Evolutionary conservation across 495 filamentous ascomycete genomes (phyloP), one percentile per base, ranked within the genome.

Genomic region (Lasiosphaeris hirsuta): DNA sequence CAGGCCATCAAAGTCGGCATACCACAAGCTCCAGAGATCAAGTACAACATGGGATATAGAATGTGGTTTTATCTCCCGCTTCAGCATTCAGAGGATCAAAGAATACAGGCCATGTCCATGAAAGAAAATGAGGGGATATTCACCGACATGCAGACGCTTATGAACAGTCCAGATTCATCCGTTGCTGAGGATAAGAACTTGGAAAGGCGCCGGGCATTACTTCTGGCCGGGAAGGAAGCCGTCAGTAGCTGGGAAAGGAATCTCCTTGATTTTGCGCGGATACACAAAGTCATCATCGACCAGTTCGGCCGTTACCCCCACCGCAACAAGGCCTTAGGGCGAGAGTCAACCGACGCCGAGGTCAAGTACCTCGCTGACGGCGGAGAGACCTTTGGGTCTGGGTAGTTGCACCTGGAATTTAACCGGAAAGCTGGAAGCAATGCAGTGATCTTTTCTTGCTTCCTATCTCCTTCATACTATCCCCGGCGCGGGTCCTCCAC

Each of bases 271-370:
- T 49, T 49, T 43, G 51, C 19, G 8, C 11, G 49, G 18, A 15
- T 17, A 30, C 60, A 62, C 55, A 51, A 34, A 18, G 37, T 43
- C n/a, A 19, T 69, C 9, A 53, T 70, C 42, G 42, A 51, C 13
- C 56, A 13, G 45, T 71, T 68, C 18, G 68, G 68, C 4, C 56
- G 68, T 40, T 71, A 68, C 41, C 68, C 68, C 14, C 59, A 68
- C 37, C 64, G 68, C 10, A 71, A 71, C 33, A 48, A 60, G 45
- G 56, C 56, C 6, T 15, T 71, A 10, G 60, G 65, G 0, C 64
- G 68, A 36, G 58, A 66, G 39, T 33, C 19, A 13, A 70, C 68
- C 10, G 44, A 45, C 10, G 68, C 66, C 37, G 68, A 71, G 46
- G 34, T 10, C 11, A 43, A 4, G 35, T 71, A 55, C 37, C 51